Percentiles rank a stretch among this genome's conserved stretches.
Evolutionary conservation across 257 asterid species (phyloP).

Genomic region (Nicotiana knightiana): DNA sequence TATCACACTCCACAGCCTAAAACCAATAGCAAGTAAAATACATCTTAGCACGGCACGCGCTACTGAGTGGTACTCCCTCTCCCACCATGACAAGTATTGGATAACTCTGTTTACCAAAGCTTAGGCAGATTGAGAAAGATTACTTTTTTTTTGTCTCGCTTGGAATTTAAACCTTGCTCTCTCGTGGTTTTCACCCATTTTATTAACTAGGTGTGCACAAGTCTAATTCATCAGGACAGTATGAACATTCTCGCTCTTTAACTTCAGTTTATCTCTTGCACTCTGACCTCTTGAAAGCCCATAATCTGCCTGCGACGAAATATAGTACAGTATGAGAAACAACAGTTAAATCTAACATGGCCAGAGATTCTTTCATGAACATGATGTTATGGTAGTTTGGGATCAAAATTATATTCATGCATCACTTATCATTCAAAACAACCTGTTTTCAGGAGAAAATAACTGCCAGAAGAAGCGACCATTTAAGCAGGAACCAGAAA

Average conservation of each 20-base stretch:
- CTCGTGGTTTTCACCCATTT: no score
- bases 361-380: background rate
- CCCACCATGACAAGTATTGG: no score
- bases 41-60: no score
- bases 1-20: no score
- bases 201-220: no score
- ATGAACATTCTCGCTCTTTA: constrained; percentile 67
- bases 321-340: constrained; percentile 20
- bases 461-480: no score
- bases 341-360: constrained; percentile 11
- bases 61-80: no score
- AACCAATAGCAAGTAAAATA: no score
- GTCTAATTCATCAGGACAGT: background rate
- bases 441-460: background rate
- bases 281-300: constrained; percentile 68
- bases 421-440: background rate
- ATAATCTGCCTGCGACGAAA: constrained; percentile 54
- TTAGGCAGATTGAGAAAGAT: no score
- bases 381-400: background rate
- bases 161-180: no score
- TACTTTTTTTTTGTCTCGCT: no score
- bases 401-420: background rate
- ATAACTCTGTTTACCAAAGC: no score
- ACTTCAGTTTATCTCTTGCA: constrained; percentile 62
- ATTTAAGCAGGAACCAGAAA: background rate